These are phyloP conservation scores for Saksenaea oblongispora DNA, from an alignment of 371 early-diverging fungal species.

Conservation along the genomic window DNA sequence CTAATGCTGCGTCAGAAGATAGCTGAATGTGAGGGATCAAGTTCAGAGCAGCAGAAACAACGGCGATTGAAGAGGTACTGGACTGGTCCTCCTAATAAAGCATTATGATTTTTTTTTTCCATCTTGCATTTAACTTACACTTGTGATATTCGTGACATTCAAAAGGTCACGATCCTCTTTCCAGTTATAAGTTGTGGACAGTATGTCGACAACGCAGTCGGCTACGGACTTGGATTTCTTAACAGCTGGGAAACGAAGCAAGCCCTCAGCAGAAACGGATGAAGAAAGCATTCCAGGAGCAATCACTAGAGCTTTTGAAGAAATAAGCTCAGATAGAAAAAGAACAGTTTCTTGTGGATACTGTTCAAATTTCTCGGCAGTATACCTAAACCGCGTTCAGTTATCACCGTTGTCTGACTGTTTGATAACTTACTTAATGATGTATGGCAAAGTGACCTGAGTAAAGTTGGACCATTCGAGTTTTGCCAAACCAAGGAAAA, in stretches of 20 bases:
- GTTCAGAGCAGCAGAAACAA: conserved; percentile 51
- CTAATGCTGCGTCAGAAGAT: conserved; percentile 32
- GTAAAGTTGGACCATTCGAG: conserved; percentile 69
- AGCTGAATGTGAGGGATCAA: conserved; percentile 57
- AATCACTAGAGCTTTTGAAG: conserved; percentile 40
- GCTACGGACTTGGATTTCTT: conserved; percentile 29
- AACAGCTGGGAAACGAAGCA: conserved; percentile 55
- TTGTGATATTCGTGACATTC: conserved; percentile 38
- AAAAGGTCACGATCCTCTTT: conserved; percentile 46
- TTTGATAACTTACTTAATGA: conserved; percentile 46
- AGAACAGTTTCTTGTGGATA: conserved; percentile 51
- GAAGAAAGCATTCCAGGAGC: conserved; percentile 54
- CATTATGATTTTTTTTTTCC: neutral
- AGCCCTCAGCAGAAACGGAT: conserved; percentile 51
- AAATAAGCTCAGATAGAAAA: conserved; percentile 54
- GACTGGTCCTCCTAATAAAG: conserved; percentile 3
- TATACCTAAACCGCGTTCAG: conserved; percentile 31
- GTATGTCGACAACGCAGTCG: conserved; percentile 36
- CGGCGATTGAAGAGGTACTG: conserved; percentile 30
- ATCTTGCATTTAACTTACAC: conserved; percentile 20
- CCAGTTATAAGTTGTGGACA: conserved; percentile 54
- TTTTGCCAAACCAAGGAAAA: conserved; percentile 67
- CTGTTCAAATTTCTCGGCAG: conserved; percentile 39
- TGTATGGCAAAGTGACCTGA: conserved; percentile 68
- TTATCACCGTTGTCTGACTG: neutral